Base-by-base conservation (phyloP, 305 asterid genomes). In the Caryopteris hybrid region DNA sequence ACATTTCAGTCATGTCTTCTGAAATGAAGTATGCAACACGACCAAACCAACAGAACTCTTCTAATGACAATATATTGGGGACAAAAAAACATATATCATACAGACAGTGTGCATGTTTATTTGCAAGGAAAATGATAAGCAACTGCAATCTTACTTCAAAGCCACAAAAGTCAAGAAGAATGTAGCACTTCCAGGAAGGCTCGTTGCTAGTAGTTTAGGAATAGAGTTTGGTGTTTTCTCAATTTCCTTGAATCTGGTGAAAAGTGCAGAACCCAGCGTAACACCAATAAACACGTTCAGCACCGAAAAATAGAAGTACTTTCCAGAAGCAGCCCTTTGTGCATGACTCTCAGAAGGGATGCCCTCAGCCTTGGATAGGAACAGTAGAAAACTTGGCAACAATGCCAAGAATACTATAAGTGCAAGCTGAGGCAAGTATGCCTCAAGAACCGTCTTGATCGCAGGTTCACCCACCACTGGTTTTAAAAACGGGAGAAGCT, bases 131-230 rank as follows among this genome's bases (percentile, higher is more conserved):
- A n/a, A n/a, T n/a, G n/a, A n/a, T n/a, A n/a, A n/a, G n/a, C n/a
- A n/a, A n/a, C n/a, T n/a, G 47, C 25, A 54, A 57, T 61, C 94
- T 84, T 93, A 93, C 99, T 79, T 80, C 82, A 93, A 72, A 61
- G 97, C 97, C 51, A 93, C 99, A 65, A 77, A 93, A 42, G 99
- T 93, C 80, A 88, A 53, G 87, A 93, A 93, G 86, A 93, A 93
- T 61, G 99, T 93, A 33, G 99, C 99, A 83, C 90, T 88, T 76
- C 83, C 84, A 0, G 99, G 99, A 66, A 93, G 96, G 78, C 96
- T 88, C 9, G 46, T 46, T 25, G 90, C 99, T 14, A 93, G 81
- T 50, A 84, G 38, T n/a, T 60, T 5, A 47, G 80, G 8, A 8
- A 73, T 1, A 3, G 81, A 61, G 70, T 78, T 57, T 0, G 99